phyloP scores from a whole-genome alignment of 208 protist species.

The Trichomonas gallinae region DNA sequence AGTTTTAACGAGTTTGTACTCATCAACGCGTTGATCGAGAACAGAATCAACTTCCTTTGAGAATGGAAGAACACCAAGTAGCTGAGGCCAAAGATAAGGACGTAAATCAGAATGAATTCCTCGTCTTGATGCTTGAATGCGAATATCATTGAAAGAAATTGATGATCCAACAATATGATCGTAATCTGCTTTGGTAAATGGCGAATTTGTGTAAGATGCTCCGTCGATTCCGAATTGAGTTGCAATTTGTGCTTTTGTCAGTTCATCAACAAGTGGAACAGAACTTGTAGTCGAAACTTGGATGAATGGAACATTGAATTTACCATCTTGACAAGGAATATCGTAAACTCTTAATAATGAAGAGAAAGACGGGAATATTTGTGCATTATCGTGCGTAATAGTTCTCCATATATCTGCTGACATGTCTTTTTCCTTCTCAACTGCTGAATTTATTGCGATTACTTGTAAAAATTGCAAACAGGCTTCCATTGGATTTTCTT shows the following conservation, averaged over 20 bases:
- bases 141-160: not conserved
- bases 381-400: not conserved
- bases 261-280: not conserved
- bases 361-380: not conserved
- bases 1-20: not conserved
- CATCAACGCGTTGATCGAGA: not conserved
- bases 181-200: not conserved
- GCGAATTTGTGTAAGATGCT: not conserved
- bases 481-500: not conserved
- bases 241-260: not conserved
- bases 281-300: not conserved
- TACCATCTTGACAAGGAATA: not conserved
- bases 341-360: not conserved
- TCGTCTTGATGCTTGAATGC: not conserved
- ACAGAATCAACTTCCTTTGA: not conserved
- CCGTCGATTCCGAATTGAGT: not conserved
- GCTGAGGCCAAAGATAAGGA: not conserved
- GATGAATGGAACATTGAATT: constrained; percentile 4
- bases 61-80: not conserved
- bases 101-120: not conserved
- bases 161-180: not conserved
- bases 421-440: not conserved
- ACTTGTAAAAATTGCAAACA: not conserved
- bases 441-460: not conserved
- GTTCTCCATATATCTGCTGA: not conserved